Evolutionary conservation across 805 yeast species (phyloP).

Genomic region (Ogataea nitratoaversa): DNA sequence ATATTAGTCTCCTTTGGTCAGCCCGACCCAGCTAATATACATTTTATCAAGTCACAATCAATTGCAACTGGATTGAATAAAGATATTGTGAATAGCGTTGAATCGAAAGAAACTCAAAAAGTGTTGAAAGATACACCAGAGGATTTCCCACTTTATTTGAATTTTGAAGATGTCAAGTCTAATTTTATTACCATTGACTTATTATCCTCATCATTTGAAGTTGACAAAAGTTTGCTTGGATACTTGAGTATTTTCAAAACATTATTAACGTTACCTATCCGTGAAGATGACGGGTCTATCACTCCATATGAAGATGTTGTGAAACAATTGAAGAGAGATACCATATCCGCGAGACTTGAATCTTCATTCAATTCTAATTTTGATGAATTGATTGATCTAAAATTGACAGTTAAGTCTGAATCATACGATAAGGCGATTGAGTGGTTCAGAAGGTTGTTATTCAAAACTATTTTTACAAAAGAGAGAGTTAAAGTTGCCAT

Average conservation of each 20-base stretch:
- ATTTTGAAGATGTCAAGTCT: slow-evolving; percentile 75
- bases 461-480: slow-evolving; percentile 66
- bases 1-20: slow-evolving; percentile 57
- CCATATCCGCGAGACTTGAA: slow-evolving; percentile 54
- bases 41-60: slow-evolving; percentile 65
- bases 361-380: slow-evolving; percentile 57
- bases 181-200: slow-evolving; percentile 71
- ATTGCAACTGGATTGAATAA: slow-evolving; percentile 53
- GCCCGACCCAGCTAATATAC: slow-evolving; percentile 72
- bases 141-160: slow-evolving; percentile 63
- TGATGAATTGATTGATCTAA: slow-evolving; percentile 62
- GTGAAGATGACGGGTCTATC: slow-evolving; percentile 52
- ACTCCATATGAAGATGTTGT: slow-evolving; percentile 76
- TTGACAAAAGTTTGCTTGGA: slow-evolving; percentile 52
- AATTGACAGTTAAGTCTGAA: slow-evolving; percentile 53
- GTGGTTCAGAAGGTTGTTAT: slow-evolving; percentile 70
- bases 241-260: slow-evolving; percentile 63
- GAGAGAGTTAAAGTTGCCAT: slow-evolving; percentile 62
- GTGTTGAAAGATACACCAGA: slow-evolving; percentile 32
- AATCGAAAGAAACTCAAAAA: slow-evolving; percentile 20
- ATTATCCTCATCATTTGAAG: slow-evolving; percentile 49
- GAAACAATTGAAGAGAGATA: slow-evolving; percentile 64
- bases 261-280: slow-evolving; percentile 69
- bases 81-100: slow-evolving; percentile 26
- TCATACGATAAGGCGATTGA: slow-evolving; percentile 67